Evolutionary conservation across 2,329 filamentous ascomycete species (phyloP).

Genomic region (Myriosclerotinia scirpicola): DNA sequence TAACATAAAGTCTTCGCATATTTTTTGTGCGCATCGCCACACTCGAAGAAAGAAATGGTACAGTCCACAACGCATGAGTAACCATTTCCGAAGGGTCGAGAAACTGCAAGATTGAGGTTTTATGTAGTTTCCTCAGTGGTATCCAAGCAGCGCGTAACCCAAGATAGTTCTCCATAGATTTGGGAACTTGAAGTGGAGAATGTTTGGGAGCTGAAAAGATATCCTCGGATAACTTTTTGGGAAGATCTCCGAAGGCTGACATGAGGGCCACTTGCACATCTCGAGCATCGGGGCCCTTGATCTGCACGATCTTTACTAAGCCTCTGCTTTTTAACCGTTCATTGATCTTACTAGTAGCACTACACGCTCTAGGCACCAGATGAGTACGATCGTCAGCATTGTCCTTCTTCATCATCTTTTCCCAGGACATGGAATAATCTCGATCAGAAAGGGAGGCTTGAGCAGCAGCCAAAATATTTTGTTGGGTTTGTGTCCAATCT

Average conservation of each 20-base stretch:
- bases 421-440: constrained; percentile 36
- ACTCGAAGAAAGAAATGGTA: constrained; percentile 66
- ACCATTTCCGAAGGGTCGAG: constrained; percentile 70
- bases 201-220: constrained; percentile 30
- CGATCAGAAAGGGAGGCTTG: constrained; percentile 35
- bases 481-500: constrained; percentile 47
- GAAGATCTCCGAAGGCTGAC: constrained; percentile 59
- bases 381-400: neutral
- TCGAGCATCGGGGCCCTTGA: constrained; percentile 63
- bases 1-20: constrained; percentile 69
- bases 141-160: constrained; percentile 69
- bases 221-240: constrained; percentile 43
- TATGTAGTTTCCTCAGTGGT: constrained; percentile 74
- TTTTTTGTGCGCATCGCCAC: constrained; percentile 68
- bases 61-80: constrained; percentile 69
- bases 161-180: constrained; percentile 33
- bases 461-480: constrained; percentile 34
- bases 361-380: constrained; percentile 62
- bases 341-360: constrained; percentile 61
- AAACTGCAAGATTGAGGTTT: constrained; percentile 70
- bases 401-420: constrained; percentile 21
- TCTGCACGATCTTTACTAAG: constrained; percentile 61
- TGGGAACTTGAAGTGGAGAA: constrained; percentile 29
- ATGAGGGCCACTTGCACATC: constrained; percentile 66
- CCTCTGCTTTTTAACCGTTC: constrained; percentile 74